Conservation (phyloP, 495 filamentous ascomycete species). For the Penicillium steckii region DNA sequence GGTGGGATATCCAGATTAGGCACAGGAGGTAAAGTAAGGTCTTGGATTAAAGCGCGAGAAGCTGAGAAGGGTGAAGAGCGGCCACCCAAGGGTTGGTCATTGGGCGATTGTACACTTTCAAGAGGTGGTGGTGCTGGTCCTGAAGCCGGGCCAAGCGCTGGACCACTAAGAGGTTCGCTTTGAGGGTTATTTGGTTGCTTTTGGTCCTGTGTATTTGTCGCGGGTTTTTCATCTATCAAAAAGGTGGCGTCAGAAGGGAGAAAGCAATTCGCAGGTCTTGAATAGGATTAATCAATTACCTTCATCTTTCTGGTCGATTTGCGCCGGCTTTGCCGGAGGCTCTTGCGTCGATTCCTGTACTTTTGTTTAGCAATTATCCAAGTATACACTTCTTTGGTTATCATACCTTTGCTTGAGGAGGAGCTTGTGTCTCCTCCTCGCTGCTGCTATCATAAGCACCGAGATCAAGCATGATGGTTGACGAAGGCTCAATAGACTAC, state of each 20-base stretch:
- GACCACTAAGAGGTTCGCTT: slow-evolving; percentile 31
- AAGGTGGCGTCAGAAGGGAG: background rate
- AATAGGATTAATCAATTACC: slow-evolving; percentile 12
- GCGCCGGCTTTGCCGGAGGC: background rate
- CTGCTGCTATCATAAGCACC: slow-evolving; percentile 77
- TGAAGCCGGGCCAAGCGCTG: slow-evolving; percentile 45
- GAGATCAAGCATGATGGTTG: slow-evolving; percentile 58
- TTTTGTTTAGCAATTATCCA: background rate
- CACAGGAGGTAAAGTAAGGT: slow-evolving; percentile 80
- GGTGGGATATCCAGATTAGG: slow-evolving; percentile 80
- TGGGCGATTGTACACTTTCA: slow-evolving; percentile 17
- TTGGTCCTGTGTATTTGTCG: background rate
- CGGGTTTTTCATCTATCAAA: background rate
- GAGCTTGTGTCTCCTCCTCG: slow-evolving; percentile 55
- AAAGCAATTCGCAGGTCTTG: background rate
- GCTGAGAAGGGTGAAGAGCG: slow-evolving; percentile 69
- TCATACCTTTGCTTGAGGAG: slow-evolving; percentile 21
- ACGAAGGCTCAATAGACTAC: background rate
- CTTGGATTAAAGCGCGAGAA: slow-evolving; percentile 64
- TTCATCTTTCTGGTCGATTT: slow-evolving; percentile 4
- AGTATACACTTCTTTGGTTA: background rate
- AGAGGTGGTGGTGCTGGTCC: slow-evolving; percentile 43
- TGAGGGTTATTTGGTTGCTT: background rate
- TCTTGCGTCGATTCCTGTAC: slow-evolving; percentile 2
- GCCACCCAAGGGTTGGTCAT: slow-evolving; percentile 21